phyloP scores from a whole-genome alignment of 164 flowering plant species.

The Taxillus chinensis region DNA sequence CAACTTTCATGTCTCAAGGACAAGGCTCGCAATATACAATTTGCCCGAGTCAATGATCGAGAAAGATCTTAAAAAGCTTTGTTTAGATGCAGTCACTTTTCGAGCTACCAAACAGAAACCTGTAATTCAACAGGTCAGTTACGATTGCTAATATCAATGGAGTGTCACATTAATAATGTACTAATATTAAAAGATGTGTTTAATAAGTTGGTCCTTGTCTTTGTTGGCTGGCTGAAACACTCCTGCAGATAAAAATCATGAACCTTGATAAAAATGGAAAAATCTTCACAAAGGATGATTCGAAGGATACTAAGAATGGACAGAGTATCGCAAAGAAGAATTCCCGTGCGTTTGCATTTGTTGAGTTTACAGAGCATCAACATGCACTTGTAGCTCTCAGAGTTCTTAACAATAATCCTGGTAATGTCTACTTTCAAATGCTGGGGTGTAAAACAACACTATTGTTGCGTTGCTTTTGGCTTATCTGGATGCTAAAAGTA shows the following conservation, averaged over 20 bases:
- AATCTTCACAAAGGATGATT: slow-evolving; percentile 28
- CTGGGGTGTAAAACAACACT: neutral
- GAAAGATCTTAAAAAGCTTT: slow-evolving; percentile 51
- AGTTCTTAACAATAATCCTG: slow-evolving; percentile 95
- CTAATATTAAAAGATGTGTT: neutral
- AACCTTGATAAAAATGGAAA: slow-evolving; percentile 47
- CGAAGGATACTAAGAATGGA: slow-evolving; percentile 49
- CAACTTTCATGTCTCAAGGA: slow-evolving; percentile 81
- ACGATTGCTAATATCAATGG: neutral
- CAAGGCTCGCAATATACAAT: slow-evolving; percentile 79
- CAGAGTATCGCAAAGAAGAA: slow-evolving; percentile 30
- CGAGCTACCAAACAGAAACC: slow-evolving; percentile 89
- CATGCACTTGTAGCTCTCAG: slow-evolving; percentile 96
- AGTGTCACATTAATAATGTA: neutral
- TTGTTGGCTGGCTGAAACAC: neutral
- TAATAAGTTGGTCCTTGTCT: neutral
- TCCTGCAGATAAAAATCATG: slow-evolving; percentile 66
- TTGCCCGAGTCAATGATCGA: slow-evolving; percentile 78
- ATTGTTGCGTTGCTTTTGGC: neutral
- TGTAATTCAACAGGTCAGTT: slow-evolving; percentile 66
- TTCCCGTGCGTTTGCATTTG: slow-evolving; percentile 88
- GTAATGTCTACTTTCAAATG: slow-evolving; percentile 23
- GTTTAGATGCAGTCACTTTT: slow-evolving; percentile 66
- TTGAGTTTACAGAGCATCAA: slow-evolving; percentile 88
- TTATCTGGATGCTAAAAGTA: no score